These are phyloP conservation scores for Spathaspora gorwiae DNA, from an alignment of 805 yeast genomes.

Conservation along the genomic window DNA sequence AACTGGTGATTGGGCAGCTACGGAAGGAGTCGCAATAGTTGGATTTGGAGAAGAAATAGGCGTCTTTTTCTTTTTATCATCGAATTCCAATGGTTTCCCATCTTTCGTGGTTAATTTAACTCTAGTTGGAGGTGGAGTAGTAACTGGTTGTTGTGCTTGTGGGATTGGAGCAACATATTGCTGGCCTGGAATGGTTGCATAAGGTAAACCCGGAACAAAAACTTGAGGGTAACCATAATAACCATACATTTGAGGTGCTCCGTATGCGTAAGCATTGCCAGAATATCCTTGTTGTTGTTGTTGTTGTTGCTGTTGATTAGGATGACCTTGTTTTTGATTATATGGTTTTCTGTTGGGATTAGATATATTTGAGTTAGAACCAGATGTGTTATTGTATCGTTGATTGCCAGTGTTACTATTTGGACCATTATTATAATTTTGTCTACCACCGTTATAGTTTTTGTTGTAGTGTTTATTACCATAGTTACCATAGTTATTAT, in stretches of 20 bases:
- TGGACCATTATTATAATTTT: slow-evolving; percentile 2
- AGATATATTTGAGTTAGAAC: neutral
- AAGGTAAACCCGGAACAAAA: slow-evolving; percentile 20
- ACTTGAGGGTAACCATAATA: slow-evolving; percentile 25
- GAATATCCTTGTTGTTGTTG: slow-evolving; percentile 7
- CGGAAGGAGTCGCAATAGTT: slow-evolving; percentile 2
- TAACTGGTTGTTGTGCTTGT: slow-evolving; percentile 5
- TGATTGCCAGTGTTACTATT: slow-evolving; percentile 1
- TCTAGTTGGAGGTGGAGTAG: slow-evolving; percentile 15
- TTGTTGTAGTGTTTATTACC: slow-evolving; percentile 1
- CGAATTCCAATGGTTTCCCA: slow-evolving; percentile 39
- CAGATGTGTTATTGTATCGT: slow-evolving; percentile 1
- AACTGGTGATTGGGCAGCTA: slow-evolving; percentile 9
- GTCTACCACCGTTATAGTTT: slow-evolving; percentile 3
- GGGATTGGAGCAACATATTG: slow-evolving; percentile 9
- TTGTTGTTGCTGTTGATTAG: slow-evolving; percentile 10
- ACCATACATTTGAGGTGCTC: slow-evolving; percentile 3
- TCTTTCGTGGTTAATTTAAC: slow-evolving; percentile 40
- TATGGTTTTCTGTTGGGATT: slow-evolving; percentile 9
- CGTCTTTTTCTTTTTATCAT: slow-evolving; percentile 34
- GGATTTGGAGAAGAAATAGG: slow-evolving; percentile 24
- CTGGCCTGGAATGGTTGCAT: slow-evolving; percentile 13
- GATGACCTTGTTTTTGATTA: slow-evolving; percentile 12
- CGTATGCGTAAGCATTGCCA: slow-evolving; percentile 3
- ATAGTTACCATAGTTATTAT: slow-evolving; percentile 5